Evolutionary conservation across 768 basidiomycete genomes (phyloP), one percentile per base, ranked within the genome.

Genomic region (Lactarius tabidus): DNA sequence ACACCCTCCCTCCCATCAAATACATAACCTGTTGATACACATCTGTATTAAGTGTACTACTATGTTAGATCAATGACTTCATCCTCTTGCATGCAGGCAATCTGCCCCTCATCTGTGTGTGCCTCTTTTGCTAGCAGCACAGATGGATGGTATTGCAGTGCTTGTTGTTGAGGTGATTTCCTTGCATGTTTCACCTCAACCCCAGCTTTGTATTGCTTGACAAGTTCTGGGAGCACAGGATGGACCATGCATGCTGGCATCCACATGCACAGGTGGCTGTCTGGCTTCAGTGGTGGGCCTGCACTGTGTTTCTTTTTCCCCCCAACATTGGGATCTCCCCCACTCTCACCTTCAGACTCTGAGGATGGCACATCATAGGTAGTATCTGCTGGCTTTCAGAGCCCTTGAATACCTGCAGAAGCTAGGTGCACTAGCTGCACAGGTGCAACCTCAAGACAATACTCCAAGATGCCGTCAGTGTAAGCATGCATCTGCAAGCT

Each of bases 391-490:
- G 71, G 70, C 38, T 78, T 78, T 3, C 91, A 81, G 23, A 81
- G 76, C 8, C 89, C 90, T 59, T 80, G 79, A 60, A 95, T 81
- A 0, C 90, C 90, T 0, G 80, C 81, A 68, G 86, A 87, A 17
- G 87, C 82, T 0, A 91, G 77, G 5, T 75, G 77, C 5, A 90
- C 89, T 28, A 94, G 81, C 55, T 82, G 80, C 6, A 79, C 79
- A 0, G 90, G 92, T 8, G 84, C 81, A 57, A 93, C 79, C 70
- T 93, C 88, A 10, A 95, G 77, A 1, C 93, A 87, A 69, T 93
- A 94, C 74, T 96, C 93, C 48, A 86, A 78, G 1, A 86, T 77
- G 9, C 79, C 75, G 69, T 92, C 90, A 0, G 91, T 91, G 14
- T 83, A 90, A 0, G 81, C 79, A 69, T 94, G 93, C 6, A 75